A percentile compares a stretch with the other conserved stretches of the same genome.
Evolutionary conservation across 306 rosid species (phyloP).

Genomic region (Cucurbita argyrosperma): DNA sequence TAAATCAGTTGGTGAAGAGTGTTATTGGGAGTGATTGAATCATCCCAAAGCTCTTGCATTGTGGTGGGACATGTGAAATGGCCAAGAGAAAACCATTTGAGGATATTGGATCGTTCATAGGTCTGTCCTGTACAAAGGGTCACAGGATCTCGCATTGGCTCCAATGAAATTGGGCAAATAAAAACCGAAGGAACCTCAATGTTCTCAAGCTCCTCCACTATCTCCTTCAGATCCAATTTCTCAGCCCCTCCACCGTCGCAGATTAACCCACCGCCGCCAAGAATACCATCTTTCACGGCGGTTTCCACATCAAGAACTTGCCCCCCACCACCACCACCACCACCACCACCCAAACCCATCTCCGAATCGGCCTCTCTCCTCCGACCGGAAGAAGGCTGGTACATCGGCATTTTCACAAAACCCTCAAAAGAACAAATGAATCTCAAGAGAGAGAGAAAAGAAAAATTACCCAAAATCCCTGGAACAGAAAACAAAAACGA

Average conservation of each 20-base stretch:
- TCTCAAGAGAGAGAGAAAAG: neutral
- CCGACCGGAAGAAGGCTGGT: constrained; percentile 11
- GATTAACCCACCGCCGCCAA: constrained; percentile 25
- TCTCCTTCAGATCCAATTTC: constrained; percentile 42
- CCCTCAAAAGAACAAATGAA: neutral
- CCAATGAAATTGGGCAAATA: constrained; percentile 64
- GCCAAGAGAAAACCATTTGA: constrained; percentile 65
- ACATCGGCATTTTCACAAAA: constrained; percentile 25
- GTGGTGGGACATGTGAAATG: constrained; percentile 73
- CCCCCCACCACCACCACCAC: constrained; percentile 25
- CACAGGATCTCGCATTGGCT: constrained; percentile 74
- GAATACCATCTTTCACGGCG: constrained; percentile 47
- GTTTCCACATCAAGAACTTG: constrained; percentile 49
- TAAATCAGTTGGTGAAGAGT: constrained; percentile 49
- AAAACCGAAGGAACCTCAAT: constrained; percentile 59
- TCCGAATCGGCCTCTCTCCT: too few species aligned
- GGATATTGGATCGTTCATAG: constrained; percentile 58
- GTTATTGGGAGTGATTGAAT: constrained; percentile 44
- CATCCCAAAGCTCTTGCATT: constrained; percentile 82
- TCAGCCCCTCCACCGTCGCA: constrained; percentile 14
- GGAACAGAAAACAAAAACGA: neutral
- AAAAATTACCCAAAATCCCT: neutral
- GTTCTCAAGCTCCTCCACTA: constrained; percentile 48
- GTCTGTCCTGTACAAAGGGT: constrained; percentile 91
- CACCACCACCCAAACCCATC: neutral